These are phyloP conservation scores for Croton laevigatus DNA, from an alignment of 441 rosid species.

Conservation along the genomic window DNA sequence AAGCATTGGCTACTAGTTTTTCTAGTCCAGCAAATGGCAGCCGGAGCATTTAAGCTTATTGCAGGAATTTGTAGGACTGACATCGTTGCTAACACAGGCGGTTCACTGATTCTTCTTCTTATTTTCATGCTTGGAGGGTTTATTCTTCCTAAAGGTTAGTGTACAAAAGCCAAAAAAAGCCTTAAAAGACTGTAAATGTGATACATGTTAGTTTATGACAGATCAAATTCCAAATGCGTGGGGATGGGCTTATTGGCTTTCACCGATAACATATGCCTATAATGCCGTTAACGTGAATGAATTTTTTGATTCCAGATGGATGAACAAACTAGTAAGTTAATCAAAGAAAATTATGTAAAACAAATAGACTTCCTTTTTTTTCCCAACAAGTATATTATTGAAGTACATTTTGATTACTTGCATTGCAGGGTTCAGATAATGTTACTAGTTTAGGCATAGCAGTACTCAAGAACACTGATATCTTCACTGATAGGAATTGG, in stretches of 20 bases:
- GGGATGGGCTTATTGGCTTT: constrained; percentile 83
- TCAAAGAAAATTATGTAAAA: no score
- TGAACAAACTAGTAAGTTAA: constrained; percentile 48
- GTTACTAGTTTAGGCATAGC: constrained; percentile 49
- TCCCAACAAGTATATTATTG: no score
- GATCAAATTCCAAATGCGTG: constrained; percentile 68
- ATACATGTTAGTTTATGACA: constrained; percentile 20
- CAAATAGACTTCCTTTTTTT: no score
- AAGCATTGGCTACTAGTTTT: constrained; percentile 54
- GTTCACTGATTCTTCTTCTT: constrained; percentile 47
- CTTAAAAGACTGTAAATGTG: no score
- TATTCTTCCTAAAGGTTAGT: constrained; percentile 58
- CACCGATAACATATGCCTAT: constrained; percentile 64
- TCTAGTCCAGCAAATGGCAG: constrained; percentile 72
- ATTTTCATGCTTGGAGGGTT: constrained; percentile 77
- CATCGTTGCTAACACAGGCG: constrained; percentile 66
- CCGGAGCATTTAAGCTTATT: constrained; percentile 54
- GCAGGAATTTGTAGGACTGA: constrained; percentile 67
- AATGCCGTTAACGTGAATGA: constrained; percentile 63
- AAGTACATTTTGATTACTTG: no score
- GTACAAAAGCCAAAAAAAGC: background rate
- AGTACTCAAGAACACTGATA: constrained; percentile 49
- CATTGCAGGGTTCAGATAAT: constrained; percentile 55
- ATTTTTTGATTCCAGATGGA: constrained; percentile 73
- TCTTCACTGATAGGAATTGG: constrained; percentile 56